phyloP scores from a whole-genome alignment of 192 early-diverging fungal species.

The Coemansia sp. region DNA sequence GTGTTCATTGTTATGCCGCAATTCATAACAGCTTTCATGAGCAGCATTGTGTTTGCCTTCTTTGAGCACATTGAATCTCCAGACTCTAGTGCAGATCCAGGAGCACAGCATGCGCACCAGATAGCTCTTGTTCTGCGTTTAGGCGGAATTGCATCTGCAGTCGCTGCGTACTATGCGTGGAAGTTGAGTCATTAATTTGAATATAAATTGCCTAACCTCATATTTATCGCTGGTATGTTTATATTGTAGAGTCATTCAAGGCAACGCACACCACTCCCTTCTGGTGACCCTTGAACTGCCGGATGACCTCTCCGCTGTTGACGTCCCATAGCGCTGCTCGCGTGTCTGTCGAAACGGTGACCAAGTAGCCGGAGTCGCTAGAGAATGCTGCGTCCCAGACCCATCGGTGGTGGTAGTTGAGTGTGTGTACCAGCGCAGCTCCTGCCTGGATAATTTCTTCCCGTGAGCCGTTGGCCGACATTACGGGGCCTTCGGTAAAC shows the following conservation, averaged over 20 bases:
- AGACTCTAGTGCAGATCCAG: slow-evolving; percentile 9
- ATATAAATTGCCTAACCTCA: no score
- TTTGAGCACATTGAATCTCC: slow-evolving; percentile 54
- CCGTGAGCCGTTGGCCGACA: slow-evolving; percentile 7
- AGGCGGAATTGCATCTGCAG: slow-evolving; percentile 34
- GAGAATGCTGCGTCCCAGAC: slow-evolving; percentile 54
- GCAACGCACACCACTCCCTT: slow-evolving; percentile 51
- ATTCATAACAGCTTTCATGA: slow-evolving; percentile 78
- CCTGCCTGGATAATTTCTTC: slow-evolving; percentile 25
- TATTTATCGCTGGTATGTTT: neutral
- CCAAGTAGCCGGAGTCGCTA: slow-evolving; percentile 48
- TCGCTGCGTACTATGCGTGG: slow-evolving; percentile 36
- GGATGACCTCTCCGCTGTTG: slow-evolving; percentile 36
- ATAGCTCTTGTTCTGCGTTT: slow-evolving; percentile 42
- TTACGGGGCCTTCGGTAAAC: slow-evolving; percentile 24
- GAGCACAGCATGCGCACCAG: slow-evolving; percentile 35
- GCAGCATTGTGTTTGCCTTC: slow-evolving; percentile 67
- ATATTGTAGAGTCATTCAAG: slow-evolving; percentile 43
- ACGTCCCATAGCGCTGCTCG: slow-evolving; percentile 49
- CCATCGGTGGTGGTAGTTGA: slow-evolving; percentile 47
- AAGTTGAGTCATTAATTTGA: slow-evolving; percentile 35
- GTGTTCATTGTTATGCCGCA: slow-evolving; percentile 94
- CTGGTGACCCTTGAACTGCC: slow-evolving; percentile 52
- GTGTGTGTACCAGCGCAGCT: slow-evolving; percentile 34
- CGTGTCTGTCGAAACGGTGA: slow-evolving; percentile 51